Evolutionary conservation across 2,329 filamentous ascomycete genomes (phyloP), one percentile per base, ranked within the genome.

Genomic region (Neurospora sp.): DNA sequence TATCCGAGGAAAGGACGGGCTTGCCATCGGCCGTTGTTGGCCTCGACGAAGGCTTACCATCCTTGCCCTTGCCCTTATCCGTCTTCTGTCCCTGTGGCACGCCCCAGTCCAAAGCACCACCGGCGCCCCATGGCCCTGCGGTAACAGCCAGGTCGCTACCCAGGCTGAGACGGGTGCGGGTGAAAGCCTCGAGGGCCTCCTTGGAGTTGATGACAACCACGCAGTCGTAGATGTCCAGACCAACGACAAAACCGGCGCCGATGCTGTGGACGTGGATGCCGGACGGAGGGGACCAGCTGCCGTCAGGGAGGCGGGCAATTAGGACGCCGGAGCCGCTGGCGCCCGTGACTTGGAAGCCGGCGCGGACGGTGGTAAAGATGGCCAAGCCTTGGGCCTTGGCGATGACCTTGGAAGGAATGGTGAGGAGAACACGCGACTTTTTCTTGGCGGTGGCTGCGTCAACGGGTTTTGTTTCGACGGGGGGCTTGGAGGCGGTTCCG

Each of bases 141-240:
- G 89, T 88, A 5, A 92, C 91, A 71, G 91, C 91, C 40, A 96
- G 82, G 76, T 96, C 92, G 41, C 90, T 90, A 3, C 93, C 93
- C 0, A 97, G 81, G 1, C 91, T 94, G 73, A 92, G 89, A 15
- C 92, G 87, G 1, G 92, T 85, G 70, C 87, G 88, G 71, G 90
- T 91, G 79, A 96, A 96, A 0, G 91, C 91, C 17, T 91, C 87
- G 57, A 96, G 82, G 0, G 92, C 92, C 74, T 91, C 86, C 57
- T 87, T 84, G 4, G 87, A 91, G 81, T 96, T 96, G 79, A 97
- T 93, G 41, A 96, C 91, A 33, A 93, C 88, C 2, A 97, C 92
- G 74, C 92, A 96, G 78, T 96, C 93, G 81, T 96, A 96, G 37
- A 96, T 93, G 78, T 96, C 93, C 12, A 95, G 86, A 12, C 93